Base-by-base conservation (phyloP, 768 basidiomycete species). In the Mrakia gelida region DNA sequence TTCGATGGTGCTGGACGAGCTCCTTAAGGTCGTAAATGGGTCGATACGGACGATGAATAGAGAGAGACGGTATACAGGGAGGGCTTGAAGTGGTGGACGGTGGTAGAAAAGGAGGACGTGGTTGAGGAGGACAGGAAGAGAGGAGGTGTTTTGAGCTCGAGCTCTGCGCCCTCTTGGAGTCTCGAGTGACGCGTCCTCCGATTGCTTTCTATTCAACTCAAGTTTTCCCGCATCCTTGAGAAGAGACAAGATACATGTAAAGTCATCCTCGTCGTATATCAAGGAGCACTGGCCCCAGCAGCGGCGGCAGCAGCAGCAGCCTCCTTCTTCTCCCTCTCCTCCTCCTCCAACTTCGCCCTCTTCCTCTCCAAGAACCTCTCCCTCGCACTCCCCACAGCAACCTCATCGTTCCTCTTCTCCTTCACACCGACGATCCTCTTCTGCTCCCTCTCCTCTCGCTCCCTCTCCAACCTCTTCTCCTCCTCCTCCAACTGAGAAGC, bases 301-400 rank as follows among this genome's bases (percentile, higher is more conserved):
- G 67, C 23, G 16, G 34, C 54, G 13, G 49, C 54, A 15, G 18
- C 72, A 30, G 8, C 52, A n/a, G 10, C 54, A 54, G 16, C 52
- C 56, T 54, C 67, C 28, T 41, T 52, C 43, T 63, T 71, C 49
- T 43, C 41, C 54, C 45, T 72, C 75, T 75, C 74, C 80, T 82
- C 77, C 73, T 87, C 84, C 81, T 93, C 92, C 82, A 93, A 78
- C 81, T 88, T 91, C 83, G 88, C 89, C 71, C 91, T 89, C 86
- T 97, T 97, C 81, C 95, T 86, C 82, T 90, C 89, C 70, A 92
- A 82, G 82, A 92, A 94, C 74, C 93, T 88, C 79, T 90, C 88
- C 74, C 88, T 88, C 21, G 92, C 93, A 82, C 88, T 90, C 84
- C 90, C 87, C 54, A 95, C 88, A 74, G 90, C 89, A n/a, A 84